Percentiles rank a stretch among this genome's conserved stretches.
Conservation (phyloP, 768 basidiomycete species). For the Leccinum sublutescens region DNA sequence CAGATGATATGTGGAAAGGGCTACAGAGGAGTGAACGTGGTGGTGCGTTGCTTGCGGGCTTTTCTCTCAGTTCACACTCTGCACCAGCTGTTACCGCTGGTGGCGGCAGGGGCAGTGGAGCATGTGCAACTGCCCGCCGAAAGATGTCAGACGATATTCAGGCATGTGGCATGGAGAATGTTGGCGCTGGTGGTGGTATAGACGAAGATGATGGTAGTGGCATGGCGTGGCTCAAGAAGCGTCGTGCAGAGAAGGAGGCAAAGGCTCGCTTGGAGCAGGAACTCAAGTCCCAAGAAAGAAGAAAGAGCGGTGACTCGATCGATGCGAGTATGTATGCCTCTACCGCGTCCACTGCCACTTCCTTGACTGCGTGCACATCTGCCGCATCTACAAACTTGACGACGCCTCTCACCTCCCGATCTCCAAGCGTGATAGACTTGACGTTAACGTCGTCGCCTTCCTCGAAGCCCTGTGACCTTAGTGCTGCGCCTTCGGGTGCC, state of each 20-base stretch:
- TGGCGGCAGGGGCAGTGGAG: constrained; percentile 12
- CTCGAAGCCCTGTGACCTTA: neutral
- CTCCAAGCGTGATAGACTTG: constrained; percentile 20
- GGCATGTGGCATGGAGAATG: constrained; percentile 31
- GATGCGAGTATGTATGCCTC: constrained; percentile 23
- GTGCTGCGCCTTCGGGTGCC: neutral
- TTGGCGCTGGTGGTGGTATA: constrained; percentile 15
- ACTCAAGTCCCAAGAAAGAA: constrained; percentile 17
- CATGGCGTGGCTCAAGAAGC: constrained; percentile 74
- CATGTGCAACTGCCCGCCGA: constrained; percentile 12
- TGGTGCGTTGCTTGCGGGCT: constrained; percentile 21
- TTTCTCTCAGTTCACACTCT: constrained; percentile 4
- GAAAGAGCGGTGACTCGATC: constrained; percentile 24
- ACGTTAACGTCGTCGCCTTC: constrained; percentile 7
- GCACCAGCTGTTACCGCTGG: constrained; percentile 18
- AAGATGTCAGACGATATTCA: constrained; percentile 17
- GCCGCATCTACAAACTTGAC: constrained; percentile 16
- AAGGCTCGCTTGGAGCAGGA: constrained; percentile 25
- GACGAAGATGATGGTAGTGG: constrained; percentile 84
- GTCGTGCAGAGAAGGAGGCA: constrained; percentile 60
- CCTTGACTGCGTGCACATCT: constrained; percentile 23
- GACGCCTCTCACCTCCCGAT: constrained; percentile 22
- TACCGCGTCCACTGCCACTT: constrained; percentile 24
- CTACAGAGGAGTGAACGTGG: constrained; percentile 28
- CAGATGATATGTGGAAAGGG: constrained; percentile 30